Evolutionary conservation across 106 monocot species (phyloP), one percentile per base, ranked within the genome.

Genomic region (Dioscorea dumetorum): DNA sequence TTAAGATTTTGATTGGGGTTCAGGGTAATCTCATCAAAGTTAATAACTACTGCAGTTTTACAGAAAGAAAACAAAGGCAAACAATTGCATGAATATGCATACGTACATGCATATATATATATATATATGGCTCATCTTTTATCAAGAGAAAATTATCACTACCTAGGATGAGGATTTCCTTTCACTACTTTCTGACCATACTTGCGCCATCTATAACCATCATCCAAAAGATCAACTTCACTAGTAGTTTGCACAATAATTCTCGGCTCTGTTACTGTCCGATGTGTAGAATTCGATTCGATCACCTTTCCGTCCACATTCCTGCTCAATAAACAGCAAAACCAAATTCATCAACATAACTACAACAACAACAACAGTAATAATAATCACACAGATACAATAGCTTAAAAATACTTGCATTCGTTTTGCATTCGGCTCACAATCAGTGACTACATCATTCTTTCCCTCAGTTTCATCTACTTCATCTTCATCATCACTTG

Each of bases 151-250:
- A 48, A 41, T 19, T 21, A 22, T 18, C 2, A 33, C 9, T 60
- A 93, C 93, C 94, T 94, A 58, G 94, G 94, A 63, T 94, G 62
- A 60, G 77, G 84, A 77, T 93, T 93, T 56, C 93, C 86, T 84
- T 86, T 89, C 4, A 95, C 95, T 10, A 86, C 91, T 76, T 95
- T 95, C 74, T 95, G 95, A 66, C 95, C 95, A 67, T 95, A 95
- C 66, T 91, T 95, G 64, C 91, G 87, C 95, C 95, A 95, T 68
- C 85, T 91, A 72, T 91, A 95, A 48, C 95, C 95, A 80, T 95
- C 95, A 73, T 95, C 91, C 49, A 95, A 59, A 67, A 95, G 80
- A 80, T 95, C 95, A 70, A 95, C 74, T 61, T 91, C 91, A 59
- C 95, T 95, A 54, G 83, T 95, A 59, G 95, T 95, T 65, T 95